These are phyloP conservation scores for Neoboletus brunneissimus DNA, from an alignment of 768 basidiomycete species.

Conservation along the genomic window DNA sequence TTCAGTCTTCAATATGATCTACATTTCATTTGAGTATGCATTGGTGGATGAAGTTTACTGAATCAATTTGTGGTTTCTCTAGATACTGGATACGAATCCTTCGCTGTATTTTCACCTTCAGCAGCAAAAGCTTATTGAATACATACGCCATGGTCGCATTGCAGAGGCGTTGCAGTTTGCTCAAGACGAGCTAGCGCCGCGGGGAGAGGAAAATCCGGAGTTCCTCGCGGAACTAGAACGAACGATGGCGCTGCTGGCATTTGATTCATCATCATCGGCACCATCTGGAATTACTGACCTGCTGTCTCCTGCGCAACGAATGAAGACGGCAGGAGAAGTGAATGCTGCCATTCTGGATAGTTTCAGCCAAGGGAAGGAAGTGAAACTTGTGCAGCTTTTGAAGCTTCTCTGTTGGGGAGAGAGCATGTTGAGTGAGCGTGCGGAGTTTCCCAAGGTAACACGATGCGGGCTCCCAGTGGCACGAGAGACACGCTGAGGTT, in stretches of 20 bases:
- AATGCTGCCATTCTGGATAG: conserved; percentile 94
- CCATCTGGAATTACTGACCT: conserved; percentile 73
- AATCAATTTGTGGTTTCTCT: conserved; percentile 23
- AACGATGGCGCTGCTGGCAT: conserved; percentile 91
- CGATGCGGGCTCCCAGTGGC: conserved; percentile 6
- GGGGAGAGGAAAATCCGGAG: conserved; percentile 92
- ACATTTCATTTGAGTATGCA: conserved; percentile 2
- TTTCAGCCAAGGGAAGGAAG: conserved; percentile 88
- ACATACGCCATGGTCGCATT: conserved; percentile 79
- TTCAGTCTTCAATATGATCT: conserved; percentile 97
- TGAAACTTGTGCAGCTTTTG: conserved; percentile 80
- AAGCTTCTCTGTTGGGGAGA: conserved; percentile 90
- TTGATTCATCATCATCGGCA: conserved; percentile 55
- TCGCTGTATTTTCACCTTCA: conserved; percentile 93
- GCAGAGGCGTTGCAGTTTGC: conserved; percentile 86
- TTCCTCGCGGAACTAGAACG: conserved; percentile 89
- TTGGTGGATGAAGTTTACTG: conserved; percentile 10
- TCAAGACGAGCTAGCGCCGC: conserved; percentile 88
- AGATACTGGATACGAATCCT: conserved; percentile 97
- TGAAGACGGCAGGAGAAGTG: conserved; percentile 94
- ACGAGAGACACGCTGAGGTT: conserved; percentile 26
- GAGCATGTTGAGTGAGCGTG: conserved; percentile 67
- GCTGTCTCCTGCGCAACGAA: conserved; percentile 80
- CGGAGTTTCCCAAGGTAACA: conserved; percentile 75
- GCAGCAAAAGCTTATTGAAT: conserved; percentile 94